These are phyloP conservation scores for Cytospora schulzeri DNA, from an alignment of 2,329 filamentous ascomycete species.

Conservation along the genomic window DNA sequence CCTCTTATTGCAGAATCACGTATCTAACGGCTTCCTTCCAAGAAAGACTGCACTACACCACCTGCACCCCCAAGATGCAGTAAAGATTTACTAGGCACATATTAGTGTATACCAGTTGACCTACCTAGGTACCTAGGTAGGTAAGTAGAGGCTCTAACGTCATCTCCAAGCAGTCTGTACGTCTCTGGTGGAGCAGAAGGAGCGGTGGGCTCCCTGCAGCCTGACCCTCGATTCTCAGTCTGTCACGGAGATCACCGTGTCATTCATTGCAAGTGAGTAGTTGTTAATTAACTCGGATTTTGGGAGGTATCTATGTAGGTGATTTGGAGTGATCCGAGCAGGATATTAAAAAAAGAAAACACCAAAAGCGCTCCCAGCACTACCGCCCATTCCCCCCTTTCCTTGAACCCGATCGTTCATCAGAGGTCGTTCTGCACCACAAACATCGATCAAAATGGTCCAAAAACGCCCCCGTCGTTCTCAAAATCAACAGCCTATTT, in stretches of 20 bases:
- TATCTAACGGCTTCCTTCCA: background rate
- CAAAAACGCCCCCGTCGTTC: background rate
- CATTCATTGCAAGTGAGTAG: background rate
- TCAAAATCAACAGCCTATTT: slow-evolving; percentile 32
- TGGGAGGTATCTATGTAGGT: background rate
- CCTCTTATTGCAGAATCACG: background rate
- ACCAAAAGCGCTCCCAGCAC: background rate
- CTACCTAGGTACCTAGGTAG: too few relatives aligned
- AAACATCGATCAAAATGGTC: background rate
- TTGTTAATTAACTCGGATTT: background rate
- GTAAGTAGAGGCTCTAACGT: background rate
- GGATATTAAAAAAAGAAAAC: background rate
- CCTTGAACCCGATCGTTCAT: background rate
- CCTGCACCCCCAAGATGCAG: too few relatives aligned
- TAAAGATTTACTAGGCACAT: too few relatives aligned
- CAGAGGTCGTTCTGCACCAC: background rate
- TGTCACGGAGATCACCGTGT: background rate
- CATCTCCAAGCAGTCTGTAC: background rate
- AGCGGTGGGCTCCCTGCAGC: background rate
- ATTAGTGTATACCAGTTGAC: too few relatives aligned
- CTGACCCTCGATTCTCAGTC: background rate
- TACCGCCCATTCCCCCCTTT: background rate
- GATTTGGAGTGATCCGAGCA: background rate
- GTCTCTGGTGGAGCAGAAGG: background rate
- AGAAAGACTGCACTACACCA: background rate